Percentiles rank a stretch among this genome's conserved stretches.
Conservation (phyloP, 495 filamentous ascomycete species). For the Xylaria bambusicola region DNA sequence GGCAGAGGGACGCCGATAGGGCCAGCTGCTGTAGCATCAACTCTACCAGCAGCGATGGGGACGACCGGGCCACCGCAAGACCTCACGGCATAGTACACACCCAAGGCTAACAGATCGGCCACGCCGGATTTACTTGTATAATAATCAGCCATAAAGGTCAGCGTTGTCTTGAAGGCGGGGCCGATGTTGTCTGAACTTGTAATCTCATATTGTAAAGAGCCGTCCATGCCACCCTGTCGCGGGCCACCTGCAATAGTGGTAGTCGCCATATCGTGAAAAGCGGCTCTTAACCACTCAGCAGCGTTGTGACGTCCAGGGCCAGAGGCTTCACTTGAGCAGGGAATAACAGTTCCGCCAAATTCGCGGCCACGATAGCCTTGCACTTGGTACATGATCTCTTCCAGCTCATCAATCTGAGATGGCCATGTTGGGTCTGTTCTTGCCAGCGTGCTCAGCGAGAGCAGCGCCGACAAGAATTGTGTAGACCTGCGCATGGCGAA, state of each 20-base stretch:
- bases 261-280: slow-evolving; percentile 66
- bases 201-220: slow-evolving; percentile 60
- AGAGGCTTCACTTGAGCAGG: slow-evolving; percentile 57
- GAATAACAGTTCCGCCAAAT: slow-evolving; percentile 58
- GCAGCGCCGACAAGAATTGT: slow-evolving; percentile 18
- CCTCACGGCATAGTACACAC: slow-evolving; percentile 58
- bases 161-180: slow-evolving; percentile 56
- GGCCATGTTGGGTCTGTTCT: slow-evolving; percentile 61
- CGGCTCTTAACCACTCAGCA: slow-evolving; percentile 62
- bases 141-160: slow-evolving; percentile 57
- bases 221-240: slow-evolving; percentile 59
- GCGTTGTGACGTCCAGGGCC: slow-evolving; percentile 58
- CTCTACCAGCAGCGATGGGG: slow-evolving; percentile 55
- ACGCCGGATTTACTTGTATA: slow-evolving; percentile 51
- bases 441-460: slow-evolving; percentile 19
- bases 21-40: slow-evolving; percentile 56
- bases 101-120: slow-evolving; percentile 62
- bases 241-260: slow-evolving; percentile 41
- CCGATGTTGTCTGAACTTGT: slow-evolving; percentile 60
- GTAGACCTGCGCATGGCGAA: slow-evolving; percentile 21
- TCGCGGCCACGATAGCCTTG: slow-evolving; percentile 53
- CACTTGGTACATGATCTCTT: slow-evolving; percentile 63
- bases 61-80: slow-evolving; percentile 61
- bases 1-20: slow-evolving; percentile 59
- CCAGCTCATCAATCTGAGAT: slow-evolving; percentile 59